Conservation (phyloP, 169 alveolate genomes). For the Plasmodium adleri region DNA sequence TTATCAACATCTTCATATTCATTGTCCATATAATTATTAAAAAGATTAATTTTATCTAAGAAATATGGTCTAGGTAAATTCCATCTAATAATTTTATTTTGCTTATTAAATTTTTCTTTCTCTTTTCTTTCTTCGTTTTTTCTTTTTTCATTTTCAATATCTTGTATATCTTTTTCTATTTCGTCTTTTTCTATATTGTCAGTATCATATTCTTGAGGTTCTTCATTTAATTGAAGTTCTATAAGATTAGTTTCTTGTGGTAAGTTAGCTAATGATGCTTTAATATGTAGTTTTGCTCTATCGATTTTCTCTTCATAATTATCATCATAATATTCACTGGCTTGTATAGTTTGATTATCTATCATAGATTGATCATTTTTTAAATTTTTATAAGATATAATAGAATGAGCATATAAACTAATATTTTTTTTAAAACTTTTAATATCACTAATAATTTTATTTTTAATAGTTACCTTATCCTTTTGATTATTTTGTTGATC, state of each 20-base stretch:
- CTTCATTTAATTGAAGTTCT: slow-evolving; percentile 78
- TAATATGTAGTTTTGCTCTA: slow-evolving; percentile 84
- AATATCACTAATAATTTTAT: slow-evolving; percentile 58
- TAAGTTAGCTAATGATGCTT: slow-evolving; percentile 82
- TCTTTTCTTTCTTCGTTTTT: slow-evolving; percentile 27
- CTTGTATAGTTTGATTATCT: slow-evolving; percentile 8
- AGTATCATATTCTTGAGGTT: slow-evolving; percentile 21
- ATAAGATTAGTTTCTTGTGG: slow-evolving; percentile 82
- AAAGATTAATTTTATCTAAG: slow-evolving; percentile 30
- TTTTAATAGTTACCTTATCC: slow-evolving; percentile 19
- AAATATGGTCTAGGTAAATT: slow-evolving; percentile 70
- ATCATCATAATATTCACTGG: slow-evolving; percentile 45
- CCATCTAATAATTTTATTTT: slow-evolving; percentile 69
- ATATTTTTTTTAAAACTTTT: slow-evolving; percentile 43
- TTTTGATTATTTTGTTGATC: background rate
- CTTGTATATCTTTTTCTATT: slow-evolving; percentile 73
- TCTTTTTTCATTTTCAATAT: slow-evolving; percentile 39
- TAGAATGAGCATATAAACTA: slow-evolving; percentile 55
- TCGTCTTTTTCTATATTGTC: slow-evolving; percentile 51
- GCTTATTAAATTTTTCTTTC: slow-evolving; percentile 52
- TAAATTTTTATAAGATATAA: slow-evolving; percentile 25
- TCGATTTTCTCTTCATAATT: slow-evolving; percentile 82
- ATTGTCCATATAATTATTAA: background rate
- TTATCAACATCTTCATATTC: slow-evolving; percentile 1
- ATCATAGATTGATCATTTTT: slow-evolving; percentile 40